Conservation (phyloP, 768 basidiomycete genomes). For the Tricholoma terreum region DNA sequence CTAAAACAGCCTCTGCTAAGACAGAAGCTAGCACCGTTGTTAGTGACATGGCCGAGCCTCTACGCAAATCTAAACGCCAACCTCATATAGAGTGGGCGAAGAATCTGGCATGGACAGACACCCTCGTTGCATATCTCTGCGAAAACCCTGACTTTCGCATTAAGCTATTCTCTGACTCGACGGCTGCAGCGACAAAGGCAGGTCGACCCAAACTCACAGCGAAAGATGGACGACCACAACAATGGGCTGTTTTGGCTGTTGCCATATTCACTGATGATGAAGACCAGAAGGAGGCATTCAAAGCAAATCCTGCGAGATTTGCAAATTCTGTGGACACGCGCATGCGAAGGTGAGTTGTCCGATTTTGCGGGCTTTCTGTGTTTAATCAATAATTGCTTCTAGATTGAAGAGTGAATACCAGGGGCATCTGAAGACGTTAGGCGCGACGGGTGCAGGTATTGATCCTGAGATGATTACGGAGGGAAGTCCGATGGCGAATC, state of each 20-base stretch:
- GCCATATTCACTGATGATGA: conserved; percentile 19
- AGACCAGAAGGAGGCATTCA: conserved; percentile 6
- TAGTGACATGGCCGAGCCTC: too few species aligned
- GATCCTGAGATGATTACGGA: conserved; percentile 5
- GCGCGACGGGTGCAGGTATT: conserved; percentile 16
- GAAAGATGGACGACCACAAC: conserved; percentile 17
- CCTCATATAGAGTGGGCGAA: too few species aligned
- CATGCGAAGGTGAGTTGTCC: not conserved
- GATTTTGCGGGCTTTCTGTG: too few species aligned
- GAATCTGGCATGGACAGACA: too few species aligned
- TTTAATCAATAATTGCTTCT: not conserved
- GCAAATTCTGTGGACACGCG: conserved; percentile 18
- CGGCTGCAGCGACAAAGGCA: conserved; percentile 20
- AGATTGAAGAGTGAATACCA: conserved; percentile 22
- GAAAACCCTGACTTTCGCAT: conserved; percentile 17
- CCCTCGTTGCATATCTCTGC: conserved; percentile 11
- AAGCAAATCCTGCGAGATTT: conserved; percentile 12
- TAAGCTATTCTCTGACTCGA: conserved; percentile 30
- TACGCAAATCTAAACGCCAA: too few species aligned
- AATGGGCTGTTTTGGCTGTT: conserved; percentile 18
- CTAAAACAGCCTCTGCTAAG: too few species aligned
- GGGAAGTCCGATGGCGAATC: conserved; percentile 11
- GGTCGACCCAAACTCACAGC: conserved; percentile 13
- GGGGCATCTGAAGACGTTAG: conserved; percentile 7
- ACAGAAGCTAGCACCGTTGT: too few species aligned